Percentiles rank a stretch among this genome's conserved stretches.
phyloP scores from a whole-genome alignment of 768 basidiomycete genomes.

The Cystobasidium ongulense region DNA sequence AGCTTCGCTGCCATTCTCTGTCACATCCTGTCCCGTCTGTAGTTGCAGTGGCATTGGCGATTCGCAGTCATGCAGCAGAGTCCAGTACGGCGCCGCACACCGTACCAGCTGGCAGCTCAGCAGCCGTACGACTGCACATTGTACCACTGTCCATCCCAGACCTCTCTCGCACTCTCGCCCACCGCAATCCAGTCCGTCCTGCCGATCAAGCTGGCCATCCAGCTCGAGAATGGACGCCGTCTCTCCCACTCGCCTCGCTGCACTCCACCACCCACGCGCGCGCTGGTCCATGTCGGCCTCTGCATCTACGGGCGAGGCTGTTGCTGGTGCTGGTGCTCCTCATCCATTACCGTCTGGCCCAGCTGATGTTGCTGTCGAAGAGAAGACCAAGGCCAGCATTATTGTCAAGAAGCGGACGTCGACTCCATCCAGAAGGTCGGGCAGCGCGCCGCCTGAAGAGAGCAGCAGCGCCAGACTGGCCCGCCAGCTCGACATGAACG shows the following conservation, averaged over 20 bases:
- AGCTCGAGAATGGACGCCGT: background rate
- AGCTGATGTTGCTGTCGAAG: background rate
- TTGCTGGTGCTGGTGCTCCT: background rate
- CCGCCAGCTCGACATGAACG: background rate
- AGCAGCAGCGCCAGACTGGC: background rate
- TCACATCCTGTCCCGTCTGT: too few relatives aligned
- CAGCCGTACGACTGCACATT: too few relatives aligned
- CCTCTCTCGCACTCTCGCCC: too few relatives aligned
- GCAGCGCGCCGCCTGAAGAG: background rate
- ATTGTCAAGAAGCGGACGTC: background rate
- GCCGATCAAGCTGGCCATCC: background rate
- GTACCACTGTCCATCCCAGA: too few relatives aligned
- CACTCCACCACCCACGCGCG: too few relatives aligned
- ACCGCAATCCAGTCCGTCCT: background rate
- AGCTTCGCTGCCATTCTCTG: too few relatives aligned
- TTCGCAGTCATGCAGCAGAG: too few relatives aligned
- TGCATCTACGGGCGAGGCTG: background rate
- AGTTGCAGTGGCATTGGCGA: too few relatives aligned
- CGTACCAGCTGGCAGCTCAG: too few relatives aligned
- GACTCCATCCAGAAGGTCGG: background rate
- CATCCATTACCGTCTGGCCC: too few relatives aligned
- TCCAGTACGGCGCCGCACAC: too few relatives aligned
- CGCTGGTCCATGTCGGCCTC: background rate
- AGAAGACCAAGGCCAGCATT: background rate
- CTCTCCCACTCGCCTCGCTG: background rate